Conservation (phyloP, 106 monocot genomes). For the Acanthochlamys bracteata region DNA sequence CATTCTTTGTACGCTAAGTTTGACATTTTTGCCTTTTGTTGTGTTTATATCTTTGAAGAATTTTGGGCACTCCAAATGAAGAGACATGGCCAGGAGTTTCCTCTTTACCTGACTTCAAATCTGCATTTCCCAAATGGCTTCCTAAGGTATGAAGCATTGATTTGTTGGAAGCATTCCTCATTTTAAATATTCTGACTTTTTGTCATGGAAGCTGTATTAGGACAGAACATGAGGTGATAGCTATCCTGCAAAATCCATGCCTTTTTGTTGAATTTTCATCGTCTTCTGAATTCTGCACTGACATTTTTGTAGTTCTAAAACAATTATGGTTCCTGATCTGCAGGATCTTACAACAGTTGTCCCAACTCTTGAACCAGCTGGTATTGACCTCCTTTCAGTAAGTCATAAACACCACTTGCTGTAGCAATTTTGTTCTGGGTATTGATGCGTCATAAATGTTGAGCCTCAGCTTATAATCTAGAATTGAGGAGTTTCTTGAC, state of each 20-base stretch:
- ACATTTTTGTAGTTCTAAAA: background rate
- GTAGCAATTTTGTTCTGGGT: background rate
- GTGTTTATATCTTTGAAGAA: conserved; percentile 29
- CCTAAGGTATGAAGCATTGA: conserved; percentile 47
- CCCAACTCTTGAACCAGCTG: conserved; percentile 73
- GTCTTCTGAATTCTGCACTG: background rate
- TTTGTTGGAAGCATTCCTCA: background rate
- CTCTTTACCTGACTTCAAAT: conserved; percentile 86
- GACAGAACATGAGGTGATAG: background rate
- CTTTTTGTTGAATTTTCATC: no score
- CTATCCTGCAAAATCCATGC: no score
- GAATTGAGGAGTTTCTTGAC: no score
- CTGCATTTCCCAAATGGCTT: conserved; percentile 91
- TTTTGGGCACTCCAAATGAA: conserved; percentile 92
- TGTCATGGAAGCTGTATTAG: background rate
- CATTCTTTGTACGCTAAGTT: conserved; percentile 6
- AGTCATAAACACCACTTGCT: conserved; percentile 17
- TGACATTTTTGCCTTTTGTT: background rate
- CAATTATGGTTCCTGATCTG: background rate
- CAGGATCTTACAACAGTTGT: conserved; percentile 81
- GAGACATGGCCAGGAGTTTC: conserved; percentile 91
- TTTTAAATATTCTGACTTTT: background rate
- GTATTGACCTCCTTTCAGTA: conserved; percentile 93
- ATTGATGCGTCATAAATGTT: background rate
- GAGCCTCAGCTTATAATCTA: no score